A percentile compares a stretch with the other conserved stretches of the same genome.
phyloP scores from a whole-genome alignment of 2,329 filamentous ascomycete genomes.

The Allantophomopsis lycopodina region DNA sequence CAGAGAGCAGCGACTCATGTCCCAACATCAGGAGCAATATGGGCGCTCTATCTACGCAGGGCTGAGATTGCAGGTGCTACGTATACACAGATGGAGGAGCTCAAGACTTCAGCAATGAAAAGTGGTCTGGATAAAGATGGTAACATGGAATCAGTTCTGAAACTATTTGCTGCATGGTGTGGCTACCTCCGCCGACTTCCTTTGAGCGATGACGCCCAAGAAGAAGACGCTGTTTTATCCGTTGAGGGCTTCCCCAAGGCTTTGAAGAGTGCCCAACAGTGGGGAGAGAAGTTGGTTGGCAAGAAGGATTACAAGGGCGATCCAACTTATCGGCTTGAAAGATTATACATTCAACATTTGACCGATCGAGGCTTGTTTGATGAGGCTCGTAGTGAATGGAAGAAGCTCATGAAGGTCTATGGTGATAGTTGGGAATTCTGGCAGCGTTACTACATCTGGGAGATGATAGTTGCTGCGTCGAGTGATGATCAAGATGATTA shows the following conservation, averaged over 20 bases:
- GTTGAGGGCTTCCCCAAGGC: slow-evolving; percentile 81
- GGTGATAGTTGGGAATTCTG: slow-evolving; percentile 84
- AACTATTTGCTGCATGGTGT: slow-evolving; percentile 90
- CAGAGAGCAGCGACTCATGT: slow-evolving; percentile 80
- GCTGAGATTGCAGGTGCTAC: slow-evolving; percentile 66
- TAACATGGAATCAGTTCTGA: slow-evolving; percentile 66
- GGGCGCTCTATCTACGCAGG: slow-evolving; percentile 78
- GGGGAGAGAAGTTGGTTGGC: slow-evolving; percentile 63
- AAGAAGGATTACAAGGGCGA: slow-evolving; percentile 69
- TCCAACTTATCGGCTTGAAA: slow-evolving; percentile 75
- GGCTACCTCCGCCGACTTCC: slow-evolving; percentile 81
- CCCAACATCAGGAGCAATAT: slow-evolving; percentile 82
- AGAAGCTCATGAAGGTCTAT: slow-evolving; percentile 51
- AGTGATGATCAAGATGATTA: slow-evolving; percentile 28
- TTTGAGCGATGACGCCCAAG: slow-evolving; percentile 57
- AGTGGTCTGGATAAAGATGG: slow-evolving; percentile 76
- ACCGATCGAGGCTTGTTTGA: slow-evolving; percentile 70
- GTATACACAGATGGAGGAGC: slow-evolving; percentile 71
- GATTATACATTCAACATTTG: slow-evolving; percentile 83
- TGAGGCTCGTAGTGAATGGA: slow-evolving; percentile 67
- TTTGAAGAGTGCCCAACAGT: slow-evolving; percentile 67
- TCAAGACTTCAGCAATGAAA: slow-evolving; percentile 86
- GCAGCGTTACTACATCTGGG: slow-evolving; percentile 85
- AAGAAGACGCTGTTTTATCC: slow-evolving; percentile 78
- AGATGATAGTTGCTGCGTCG: slow-evolving; percentile 37